These are phyloP conservation scores for Phytomonas francai DNA, from an alignment of 208 protist genomes.

Conservation along the genomic window DNA sequence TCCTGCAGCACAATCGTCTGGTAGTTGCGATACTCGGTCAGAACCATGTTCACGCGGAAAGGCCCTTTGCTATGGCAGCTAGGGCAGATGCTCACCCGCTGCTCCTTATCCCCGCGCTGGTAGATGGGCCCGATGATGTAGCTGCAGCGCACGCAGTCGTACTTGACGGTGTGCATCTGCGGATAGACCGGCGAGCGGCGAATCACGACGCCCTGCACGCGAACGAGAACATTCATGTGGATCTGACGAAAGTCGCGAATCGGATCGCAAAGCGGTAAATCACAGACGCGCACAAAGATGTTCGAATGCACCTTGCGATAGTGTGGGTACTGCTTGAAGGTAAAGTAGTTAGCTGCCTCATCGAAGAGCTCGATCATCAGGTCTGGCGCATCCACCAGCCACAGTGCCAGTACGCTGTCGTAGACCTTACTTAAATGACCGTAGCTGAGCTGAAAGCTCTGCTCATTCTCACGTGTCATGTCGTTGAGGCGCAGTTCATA, in stretches of 20 bases:
- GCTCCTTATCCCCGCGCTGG: conserved; percentile 84
- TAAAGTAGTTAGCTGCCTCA: conserved; percentile 91
- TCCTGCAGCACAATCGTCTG: conserved; percentile 98
- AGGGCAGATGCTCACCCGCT: conserved; percentile 82
- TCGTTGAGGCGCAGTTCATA: conserved; percentile 78
- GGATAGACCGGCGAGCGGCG: conserved; percentile 97
- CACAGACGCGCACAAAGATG: conserved; percentile 96
- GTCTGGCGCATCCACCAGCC: conserved; percentile 94
- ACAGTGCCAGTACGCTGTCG: conserved; percentile 91
- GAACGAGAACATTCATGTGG: conserved; percentile 97
- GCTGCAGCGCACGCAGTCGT: conserved; percentile 94
- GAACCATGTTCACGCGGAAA: conserved; percentile 94
- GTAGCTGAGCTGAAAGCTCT: conserved; percentile 93
- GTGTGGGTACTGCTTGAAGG: conserved; percentile 87
- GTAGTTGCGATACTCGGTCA: conserved; percentile 99
- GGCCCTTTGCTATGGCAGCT: conserved; percentile 92
- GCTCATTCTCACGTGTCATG: conserved; percentile 90
- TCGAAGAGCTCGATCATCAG: conserved; percentile 97
- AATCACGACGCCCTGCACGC: conserved; percentile 97
- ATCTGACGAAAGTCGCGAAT: conserved; percentile 97
- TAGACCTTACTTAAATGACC: conserved; percentile 86
- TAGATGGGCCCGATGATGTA: conserved; percentile 90
- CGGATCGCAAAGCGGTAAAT: conserved; percentile 94
- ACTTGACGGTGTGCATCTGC: conserved; percentile 96
- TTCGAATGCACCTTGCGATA: conserved; percentile 89